phyloP scores from a whole-genome alignment of 306 rosid species.

The Quercus berberidifolia region DNA sequence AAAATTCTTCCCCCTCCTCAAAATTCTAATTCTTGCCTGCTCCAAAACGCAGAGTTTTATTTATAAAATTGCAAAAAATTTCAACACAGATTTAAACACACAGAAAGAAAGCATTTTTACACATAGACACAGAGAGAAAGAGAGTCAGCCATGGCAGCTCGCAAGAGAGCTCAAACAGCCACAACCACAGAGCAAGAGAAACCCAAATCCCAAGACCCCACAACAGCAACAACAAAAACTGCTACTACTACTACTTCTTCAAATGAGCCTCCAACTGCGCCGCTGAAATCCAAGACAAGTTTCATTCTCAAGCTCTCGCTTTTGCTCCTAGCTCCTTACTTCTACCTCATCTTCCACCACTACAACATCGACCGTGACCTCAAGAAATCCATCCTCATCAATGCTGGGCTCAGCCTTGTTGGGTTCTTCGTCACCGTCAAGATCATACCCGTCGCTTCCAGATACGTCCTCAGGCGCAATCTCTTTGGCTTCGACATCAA shows the following conservation, averaged over 20 bases:
- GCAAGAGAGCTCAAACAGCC: conserved; percentile 55
- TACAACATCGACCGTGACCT: conserved; percentile 58
- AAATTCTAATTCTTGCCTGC: background rate
- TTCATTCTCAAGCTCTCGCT: conserved; percentile 59
- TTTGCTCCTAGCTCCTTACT: conserved; percentile 52
- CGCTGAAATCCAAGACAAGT: conserved; percentile 67
- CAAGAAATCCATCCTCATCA: conserved; percentile 64
- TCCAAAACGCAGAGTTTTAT: background rate
- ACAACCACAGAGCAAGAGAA: conserved; percentile 14
- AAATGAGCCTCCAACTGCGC: conserved; percentile 57
- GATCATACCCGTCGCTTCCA: conserved; percentile 84
- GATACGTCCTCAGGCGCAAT: conserved; percentile 64
- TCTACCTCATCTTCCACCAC: conserved; percentile 56
- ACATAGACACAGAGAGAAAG: background rate
- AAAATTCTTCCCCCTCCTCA: background rate
- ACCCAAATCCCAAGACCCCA: conserved; percentile 21
- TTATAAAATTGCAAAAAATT: background rate
- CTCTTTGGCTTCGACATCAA: conserved; percentile 90
- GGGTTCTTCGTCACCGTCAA: conserved; percentile 59
- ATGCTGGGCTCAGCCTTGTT: conserved; percentile 61
- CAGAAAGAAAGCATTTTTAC: background rate
- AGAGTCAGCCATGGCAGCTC: conserved; percentile 61
- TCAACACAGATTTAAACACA: background rate
- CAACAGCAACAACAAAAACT: background rate
- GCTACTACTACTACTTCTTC: background rate